These are phyloP conservation scores for Umbelopsis ramanniana DNA, from an alignment of 192 early-diverging fungal genomes.

Conservation along the genomic window DNA sequence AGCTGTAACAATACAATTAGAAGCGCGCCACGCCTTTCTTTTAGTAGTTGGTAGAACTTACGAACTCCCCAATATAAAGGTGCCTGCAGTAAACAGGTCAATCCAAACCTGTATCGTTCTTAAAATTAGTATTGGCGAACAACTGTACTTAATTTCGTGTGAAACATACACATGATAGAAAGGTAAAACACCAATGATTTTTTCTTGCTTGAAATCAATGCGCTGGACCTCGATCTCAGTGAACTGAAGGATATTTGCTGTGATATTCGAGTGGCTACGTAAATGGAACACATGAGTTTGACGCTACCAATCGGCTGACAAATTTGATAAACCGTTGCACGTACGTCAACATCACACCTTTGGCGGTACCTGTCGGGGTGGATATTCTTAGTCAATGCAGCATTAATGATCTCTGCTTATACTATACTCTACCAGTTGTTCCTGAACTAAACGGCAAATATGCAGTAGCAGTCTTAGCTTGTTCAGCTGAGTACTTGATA, in stretches of 20 bases:
- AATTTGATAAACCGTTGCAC: conserved; percentile 66
- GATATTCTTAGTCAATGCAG: too few species aligned
- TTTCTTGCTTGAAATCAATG: conserved; percentile 20
- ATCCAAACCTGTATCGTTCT: background rate
- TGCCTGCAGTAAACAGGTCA: conserved; percentile 7
- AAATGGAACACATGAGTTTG: background rate
- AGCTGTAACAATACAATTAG: conserved; percentile 3
- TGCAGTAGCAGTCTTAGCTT: conserved; percentile 37
- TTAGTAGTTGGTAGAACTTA: background rate
- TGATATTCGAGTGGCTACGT: conserved; percentile 37
- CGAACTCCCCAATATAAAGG: conserved; percentile 31
- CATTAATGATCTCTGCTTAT: too few species aligned
- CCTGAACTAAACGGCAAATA: conserved; percentile 74
- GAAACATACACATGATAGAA: conserved; percentile 41
- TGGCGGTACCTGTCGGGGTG: conserved; percentile 62
- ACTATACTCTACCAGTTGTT: conserved; percentile 52
- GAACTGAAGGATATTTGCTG: conserved; percentile 34
- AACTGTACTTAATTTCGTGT: background rate
- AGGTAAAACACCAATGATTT: conserved; percentile 35
- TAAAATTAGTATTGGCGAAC: background rate
- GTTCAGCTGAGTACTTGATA: conserved; percentile 20
- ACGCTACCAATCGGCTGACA: background rate
- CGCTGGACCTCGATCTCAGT: background rate
- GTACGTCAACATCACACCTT: conserved; percentile 78
- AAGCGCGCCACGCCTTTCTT: background rate